phyloP scores from a whole-genome alignment of 2,329 filamentous ascomycete species.

The Phaeoacremonium minimum region DNA sequence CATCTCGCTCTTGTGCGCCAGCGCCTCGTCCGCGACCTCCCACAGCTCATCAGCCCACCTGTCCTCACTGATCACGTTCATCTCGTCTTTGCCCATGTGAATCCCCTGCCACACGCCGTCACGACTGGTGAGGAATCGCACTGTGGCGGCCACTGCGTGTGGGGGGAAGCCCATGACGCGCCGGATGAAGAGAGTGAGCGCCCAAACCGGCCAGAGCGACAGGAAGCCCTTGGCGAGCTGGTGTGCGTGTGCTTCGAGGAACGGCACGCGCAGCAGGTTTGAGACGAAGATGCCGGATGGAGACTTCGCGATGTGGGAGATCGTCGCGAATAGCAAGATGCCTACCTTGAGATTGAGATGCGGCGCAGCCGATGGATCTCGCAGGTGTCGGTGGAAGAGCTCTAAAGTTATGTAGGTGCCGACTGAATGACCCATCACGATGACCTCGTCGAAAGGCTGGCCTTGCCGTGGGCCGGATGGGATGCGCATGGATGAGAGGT shows the following conservation, averaged over 20 bases:
- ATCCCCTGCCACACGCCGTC: constrained; percentile 58
- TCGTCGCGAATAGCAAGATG: constrained; percentile 69
- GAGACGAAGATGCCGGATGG: constrained; percentile 51
- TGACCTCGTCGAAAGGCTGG: constrained; percentile 49
- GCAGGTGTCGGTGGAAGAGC: constrained; percentile 53
- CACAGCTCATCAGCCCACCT: constrained; percentile 57
- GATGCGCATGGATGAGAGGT: constrained; percentile 23
- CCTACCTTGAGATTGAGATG: constrained; percentile 42
- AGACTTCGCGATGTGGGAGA: constrained; percentile 65
- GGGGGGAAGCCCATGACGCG: constrained; percentile 41
- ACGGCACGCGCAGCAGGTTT: constrained; percentile 33
- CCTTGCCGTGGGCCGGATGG: constrained; percentile 22
- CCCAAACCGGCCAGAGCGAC: constrained; percentile 29
- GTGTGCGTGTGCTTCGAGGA: constrained; percentile 36
- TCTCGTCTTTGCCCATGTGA: constrained; percentile 55
- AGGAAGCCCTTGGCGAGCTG: constrained; percentile 35
- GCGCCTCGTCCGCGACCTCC: constrained; percentile 34
- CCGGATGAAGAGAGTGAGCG: constrained; percentile 37
- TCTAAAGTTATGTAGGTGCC: constrained; percentile 70
- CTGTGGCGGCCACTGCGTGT: constrained; percentile 44
- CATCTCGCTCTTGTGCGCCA: constrained; percentile 10
- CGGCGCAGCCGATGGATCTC: constrained; percentile 24
- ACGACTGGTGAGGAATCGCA: constrained; percentile 48
- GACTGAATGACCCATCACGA: constrained; percentile 71
- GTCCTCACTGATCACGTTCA: constrained; percentile 54